Evolutionary conservation across 139 green algal species (phyloP), one percentile per base, ranked within the genome.

Genomic region (Coccomyxa sp.): DNA sequence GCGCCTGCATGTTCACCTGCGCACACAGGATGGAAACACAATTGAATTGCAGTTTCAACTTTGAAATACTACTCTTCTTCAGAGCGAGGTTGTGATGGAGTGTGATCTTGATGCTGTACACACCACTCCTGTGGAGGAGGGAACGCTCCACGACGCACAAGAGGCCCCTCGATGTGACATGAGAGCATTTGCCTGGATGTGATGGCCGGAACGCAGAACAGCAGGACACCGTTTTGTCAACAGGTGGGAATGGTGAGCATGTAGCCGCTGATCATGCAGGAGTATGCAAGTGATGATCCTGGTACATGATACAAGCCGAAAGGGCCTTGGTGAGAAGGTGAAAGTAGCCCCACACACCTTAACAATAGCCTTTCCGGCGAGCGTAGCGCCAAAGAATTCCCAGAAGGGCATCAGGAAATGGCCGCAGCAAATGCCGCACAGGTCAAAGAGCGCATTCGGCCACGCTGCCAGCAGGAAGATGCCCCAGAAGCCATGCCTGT

Each of bases 351-450:
- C 13, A 32, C 32, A 13, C 16, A 93, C 91, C 86, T 97, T 97
- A 83, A 98, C 82, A 15, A 95, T 38, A 14, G 88, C 95, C 88
- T 98, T 98, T 80, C 95, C 95, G 13, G 97, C 82, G 23, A 96
- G 83, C 17, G 92, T 96, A 28, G 91, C 95, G 0, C 89, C 92
- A 81, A 98, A 97, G 81, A 98, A 98, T 81, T 92, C 81, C 94
- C 93, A 97, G 79, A 98, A 98, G 23, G 94, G 94, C 92, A 98
- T 98, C 76, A 90, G 81, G 89, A 97, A 98, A 76, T 92, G 91
- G 58, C 95, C 95, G 86, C 95, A 98, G 90, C 90, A 94, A 66
- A 98, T 95, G 76, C 95, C 95, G 89, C 95, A 98, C 60, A 98
- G 87, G 87, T 98, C 95, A 84, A 98, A 98, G 13, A 91, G 90